Evolutionary conservation across 1,284 basidiomycete species (phyloP).

Genomic region (Hypsizygus ulmarius): DNA sequence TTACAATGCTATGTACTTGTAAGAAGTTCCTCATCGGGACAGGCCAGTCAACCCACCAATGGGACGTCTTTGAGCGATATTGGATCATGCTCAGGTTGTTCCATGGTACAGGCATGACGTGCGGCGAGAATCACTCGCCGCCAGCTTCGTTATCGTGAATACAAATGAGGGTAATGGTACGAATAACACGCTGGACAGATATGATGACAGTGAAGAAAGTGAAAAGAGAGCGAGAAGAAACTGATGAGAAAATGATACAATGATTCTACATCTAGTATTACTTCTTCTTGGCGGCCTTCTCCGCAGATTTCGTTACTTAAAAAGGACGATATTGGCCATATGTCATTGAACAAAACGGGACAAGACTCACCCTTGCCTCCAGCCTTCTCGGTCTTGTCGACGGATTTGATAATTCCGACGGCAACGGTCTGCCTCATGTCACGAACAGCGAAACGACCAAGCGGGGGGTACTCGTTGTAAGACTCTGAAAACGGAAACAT

Average conservation of each 20-base stretch:
- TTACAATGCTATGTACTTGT: slow-evolving; percentile 27
- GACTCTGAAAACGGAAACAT: slow-evolving; percentile 44
- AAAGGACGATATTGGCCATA: slow-evolving; percentile 12
- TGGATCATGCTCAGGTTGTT: slow-evolving; percentile 1
- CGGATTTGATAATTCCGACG: slow-evolving; percentile 95
- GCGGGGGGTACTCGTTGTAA: slow-evolving; percentile 97
- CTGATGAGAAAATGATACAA: slow-evolving; percentile 46
- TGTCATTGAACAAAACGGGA: slow-evolving; percentile 2
- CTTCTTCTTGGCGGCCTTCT: slow-evolving; percentile 96
- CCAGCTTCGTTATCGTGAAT: slow-evolving; percentile 50
- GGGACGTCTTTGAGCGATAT: too few relatives aligned
- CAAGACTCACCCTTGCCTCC: slow-evolving; percentile 73
- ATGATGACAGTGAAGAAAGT: slow-evolving; percentile 43
- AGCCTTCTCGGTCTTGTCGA: slow-evolving; percentile 88
- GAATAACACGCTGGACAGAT: slow-evolving; percentile 40
- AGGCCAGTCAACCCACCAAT: too few relatives aligned
- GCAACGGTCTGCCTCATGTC: slow-evolving; percentile 99
- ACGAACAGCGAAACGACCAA: slow-evolving; percentile 98
- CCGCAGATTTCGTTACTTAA: slow-evolving; percentile 90
- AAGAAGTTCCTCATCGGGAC: too few relatives aligned
- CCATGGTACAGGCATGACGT: slow-evolving; percentile 21
- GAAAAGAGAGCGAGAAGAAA: slow-evolving; percentile 48
- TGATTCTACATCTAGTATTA: slow-evolving; percentile 81
- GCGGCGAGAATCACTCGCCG: slow-evolving; percentile 24
- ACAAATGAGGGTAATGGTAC: slow-evolving; percentile 40